These are phyloP conservation scores for Ganoderma lingzhi DNA, from an alignment of 1,284 basidiomycete species.

Conservation along the genomic window DNA sequence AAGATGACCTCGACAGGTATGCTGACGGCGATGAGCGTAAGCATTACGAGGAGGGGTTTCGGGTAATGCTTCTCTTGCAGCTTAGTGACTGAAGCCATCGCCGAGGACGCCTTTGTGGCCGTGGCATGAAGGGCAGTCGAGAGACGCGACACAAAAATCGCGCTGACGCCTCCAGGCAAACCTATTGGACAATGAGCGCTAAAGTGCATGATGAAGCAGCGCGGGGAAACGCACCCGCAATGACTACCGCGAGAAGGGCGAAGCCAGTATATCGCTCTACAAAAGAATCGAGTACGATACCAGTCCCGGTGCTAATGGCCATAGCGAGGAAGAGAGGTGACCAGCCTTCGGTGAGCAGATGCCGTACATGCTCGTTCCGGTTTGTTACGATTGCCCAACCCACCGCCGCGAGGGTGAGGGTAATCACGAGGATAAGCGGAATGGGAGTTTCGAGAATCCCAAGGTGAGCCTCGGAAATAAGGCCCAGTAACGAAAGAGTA, in stretches of 20 bases:
- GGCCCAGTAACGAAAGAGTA: conserved; percentile 83
- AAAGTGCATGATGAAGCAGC: background rate
- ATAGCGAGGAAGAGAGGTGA: conserved; percentile 91
- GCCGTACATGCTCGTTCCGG: conserved; percentile 71
- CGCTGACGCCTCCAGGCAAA: conserved; percentile 87
- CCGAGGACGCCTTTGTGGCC: conserved; percentile 37
- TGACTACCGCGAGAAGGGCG: conserved; percentile 88
- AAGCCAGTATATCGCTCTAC: conserved; percentile 90
- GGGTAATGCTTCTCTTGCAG: conserved; percentile 44
- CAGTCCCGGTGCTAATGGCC: conserved; percentile 91
- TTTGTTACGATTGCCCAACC: conserved; percentile 63
- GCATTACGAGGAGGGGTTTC: conserved; percentile 60
- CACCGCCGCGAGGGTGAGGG: conserved; percentile 65
- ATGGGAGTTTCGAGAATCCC: conserved; percentile 65
- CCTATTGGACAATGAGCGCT: conserved; percentile 50
- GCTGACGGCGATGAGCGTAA: conserved; percentile 76
- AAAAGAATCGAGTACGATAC: conserved; percentile 91
- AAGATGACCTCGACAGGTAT: conserved; percentile 83
- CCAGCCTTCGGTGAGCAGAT: conserved; percentile 89
- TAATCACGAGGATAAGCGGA: conserved; percentile 64
- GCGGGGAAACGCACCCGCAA: conserved; percentile 68
- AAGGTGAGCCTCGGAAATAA: conserved; percentile 72
- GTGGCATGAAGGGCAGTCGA: conserved; percentile 86
- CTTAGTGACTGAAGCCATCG: conserved; percentile 32
- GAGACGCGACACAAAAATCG: conserved; percentile 91